Conservation (phyloP, 345 rosid species). For the Hevea brasiliensis region DNA sequence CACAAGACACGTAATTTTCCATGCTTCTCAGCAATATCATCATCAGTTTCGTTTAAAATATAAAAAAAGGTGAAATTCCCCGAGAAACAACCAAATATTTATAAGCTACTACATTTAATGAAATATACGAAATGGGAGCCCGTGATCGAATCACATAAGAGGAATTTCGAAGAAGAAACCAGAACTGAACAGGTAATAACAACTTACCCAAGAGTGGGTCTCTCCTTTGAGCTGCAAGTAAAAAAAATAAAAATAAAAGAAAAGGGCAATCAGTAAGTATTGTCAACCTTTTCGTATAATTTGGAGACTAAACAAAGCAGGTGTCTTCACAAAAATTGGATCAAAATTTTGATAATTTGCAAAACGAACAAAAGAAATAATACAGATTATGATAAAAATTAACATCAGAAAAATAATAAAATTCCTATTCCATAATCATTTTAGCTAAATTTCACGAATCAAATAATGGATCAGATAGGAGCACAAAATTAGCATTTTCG, state of each 20-base stretch:
- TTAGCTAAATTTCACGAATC: too few relatives aligned
- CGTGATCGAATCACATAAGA: too few relatives aligned
- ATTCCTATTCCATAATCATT: background rate
- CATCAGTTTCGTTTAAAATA: background rate
- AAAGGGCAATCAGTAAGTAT: too few relatives aligned
- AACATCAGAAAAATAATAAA: background rate
- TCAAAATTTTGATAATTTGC: too few relatives aligned
- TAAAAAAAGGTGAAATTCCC: background rate
- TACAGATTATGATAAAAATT: background rate
- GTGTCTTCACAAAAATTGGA: background rate
- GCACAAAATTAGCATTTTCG: too few relatives aligned
- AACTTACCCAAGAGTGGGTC: conserved; percentile 40
- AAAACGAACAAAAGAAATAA: background rate
- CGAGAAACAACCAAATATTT: background rate
- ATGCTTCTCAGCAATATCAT: background rate
- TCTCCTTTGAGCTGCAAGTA: conserved; percentile 37
- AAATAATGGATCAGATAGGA: too few relatives aligned
- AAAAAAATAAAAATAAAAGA: background rate
- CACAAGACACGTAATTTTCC: background rate
- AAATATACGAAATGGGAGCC: background rate
- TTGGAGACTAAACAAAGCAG: background rate
- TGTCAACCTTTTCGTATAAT: background rate
- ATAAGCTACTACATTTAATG: background rate
- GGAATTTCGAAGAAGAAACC: background rate
- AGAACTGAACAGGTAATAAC: background rate